phyloP scores from a whole-genome alignment of 176 grass and related monocot species.

The Musa itinerans region DNA sequence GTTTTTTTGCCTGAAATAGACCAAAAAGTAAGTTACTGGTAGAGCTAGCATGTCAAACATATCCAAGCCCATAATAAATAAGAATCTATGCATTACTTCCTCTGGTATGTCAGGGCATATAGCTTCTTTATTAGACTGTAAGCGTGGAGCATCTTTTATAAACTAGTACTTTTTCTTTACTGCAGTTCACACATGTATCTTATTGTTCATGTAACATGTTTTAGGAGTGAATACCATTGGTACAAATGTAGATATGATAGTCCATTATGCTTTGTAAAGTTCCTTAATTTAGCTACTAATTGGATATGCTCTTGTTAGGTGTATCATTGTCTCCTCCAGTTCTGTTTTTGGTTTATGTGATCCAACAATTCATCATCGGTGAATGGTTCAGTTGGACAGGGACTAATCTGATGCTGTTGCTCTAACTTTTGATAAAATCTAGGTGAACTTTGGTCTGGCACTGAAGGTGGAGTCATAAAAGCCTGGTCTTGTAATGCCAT shows the following conservation, averaged over 20 bases:
- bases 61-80: no score
- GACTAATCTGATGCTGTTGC: background rate
- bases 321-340: background rate
- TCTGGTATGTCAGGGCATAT: no score
- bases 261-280: background rate
- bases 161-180: background rate
- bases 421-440: background rate
- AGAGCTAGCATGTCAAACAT: no score
- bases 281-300: background rate
- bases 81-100: no score
- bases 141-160: no score
- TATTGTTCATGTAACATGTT: background rate
- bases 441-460: constrained; percentile 19
- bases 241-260: background rate
- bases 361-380: background rate
- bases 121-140: no score
- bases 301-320: no score
- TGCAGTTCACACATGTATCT: background rate
- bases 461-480: constrained; percentile 10
- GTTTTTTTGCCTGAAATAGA: no score
- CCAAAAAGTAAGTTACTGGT: no score
- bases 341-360: background rate
- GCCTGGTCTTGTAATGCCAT: constrained; percentile 10
- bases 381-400: no score
- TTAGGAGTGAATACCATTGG: background rate